phyloP scores from a whole-genome alignment of 306 rosid genomes.

The Corylus americana region DNA sequence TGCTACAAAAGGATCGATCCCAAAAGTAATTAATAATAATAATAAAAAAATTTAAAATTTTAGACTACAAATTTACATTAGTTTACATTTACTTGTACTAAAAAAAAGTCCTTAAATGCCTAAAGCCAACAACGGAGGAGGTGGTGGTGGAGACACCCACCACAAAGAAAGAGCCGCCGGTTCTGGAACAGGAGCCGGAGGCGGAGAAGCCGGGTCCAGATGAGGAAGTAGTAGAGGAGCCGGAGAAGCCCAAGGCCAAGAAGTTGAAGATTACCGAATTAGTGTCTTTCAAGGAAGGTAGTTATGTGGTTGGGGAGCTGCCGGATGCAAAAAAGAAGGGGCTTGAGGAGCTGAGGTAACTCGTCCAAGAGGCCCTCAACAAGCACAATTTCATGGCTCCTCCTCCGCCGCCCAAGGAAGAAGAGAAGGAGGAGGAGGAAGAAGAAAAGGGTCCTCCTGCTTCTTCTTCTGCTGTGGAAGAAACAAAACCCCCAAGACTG shows the following conservation, averaged over 20 bases:
- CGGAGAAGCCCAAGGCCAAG: slow-evolving; percentile 30
- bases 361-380: slow-evolving; percentile 69
- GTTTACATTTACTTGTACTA: too few species aligned
- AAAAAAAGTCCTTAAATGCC: background rate
- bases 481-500: slow-evolving; percentile 3
- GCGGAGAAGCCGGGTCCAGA: slow-evolving; percentile 13
- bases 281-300: slow-evolving; percentile 92
- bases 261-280: slow-evolving; percentile 53
- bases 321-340: slow-evolving; percentile 84
- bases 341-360: slow-evolving; percentile 66
- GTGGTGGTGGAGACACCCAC: slow-evolving; percentile 35
- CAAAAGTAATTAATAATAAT: too few species aligned
- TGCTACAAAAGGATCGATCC: too few species aligned
- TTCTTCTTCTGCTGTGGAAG: slow-evolving; percentile 11
- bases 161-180: slow-evolving; percentile 13
- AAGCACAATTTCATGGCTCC: slow-evolving; percentile 66
- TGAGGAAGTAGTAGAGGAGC: slow-evolving; percentile 28
- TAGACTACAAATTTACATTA: too few species aligned
- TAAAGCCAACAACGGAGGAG: slow-evolving; percentile 43
- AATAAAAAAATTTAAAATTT: too few species aligned
- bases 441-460: slow-evolving; percentile 8
- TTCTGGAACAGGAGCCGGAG: slow-evolving; percentile 20
- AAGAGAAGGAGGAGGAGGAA: slow-evolving; percentile 36
- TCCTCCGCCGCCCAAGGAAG: slow-evolving; percentile 38
- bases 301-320: slow-evolving; percentile 70